These are phyloP conservation scores for Vitis rotundifolia DNA, from an alignment of 164 flowering plant genomes.

Conservation along the genomic window DNA sequence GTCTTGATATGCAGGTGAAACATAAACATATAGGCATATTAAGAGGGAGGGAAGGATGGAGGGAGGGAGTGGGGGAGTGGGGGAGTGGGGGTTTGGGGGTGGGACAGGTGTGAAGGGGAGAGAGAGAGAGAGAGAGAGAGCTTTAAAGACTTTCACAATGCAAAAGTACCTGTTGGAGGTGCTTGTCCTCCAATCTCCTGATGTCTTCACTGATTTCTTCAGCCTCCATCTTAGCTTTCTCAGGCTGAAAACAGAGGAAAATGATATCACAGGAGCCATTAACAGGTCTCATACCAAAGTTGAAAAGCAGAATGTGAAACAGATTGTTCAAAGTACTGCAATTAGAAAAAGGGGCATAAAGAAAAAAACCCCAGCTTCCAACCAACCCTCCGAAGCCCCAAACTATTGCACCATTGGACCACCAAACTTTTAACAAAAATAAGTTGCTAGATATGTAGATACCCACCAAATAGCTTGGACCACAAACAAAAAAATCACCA, in stretches of 20 bases:
- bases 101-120: no score
- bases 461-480: background rate
- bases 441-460: background rate
- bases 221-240: conserved; percentile 42
- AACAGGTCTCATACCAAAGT: background rate
- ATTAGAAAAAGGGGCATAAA: no score
- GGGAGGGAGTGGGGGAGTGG: no score
- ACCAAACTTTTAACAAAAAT: background rate
- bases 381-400: no score
- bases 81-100: no score
- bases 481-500: background rate
- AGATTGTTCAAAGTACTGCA: no score
- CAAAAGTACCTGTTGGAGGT: conserved; percentile 55
- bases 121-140: background rate
- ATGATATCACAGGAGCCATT: background rate
- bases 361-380: no score
- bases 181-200: conserved; percentile 44
- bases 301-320: no score
- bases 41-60: no score
- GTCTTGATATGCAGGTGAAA: no score
- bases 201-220: conserved; percentile 61
- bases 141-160: background rate
- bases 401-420: no score
- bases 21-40: no score
- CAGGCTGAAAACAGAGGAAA: conserved; percentile 42